Conservation (phyloP, 805 yeast genomes). For the Teunomyces gatunensis region DNA sequence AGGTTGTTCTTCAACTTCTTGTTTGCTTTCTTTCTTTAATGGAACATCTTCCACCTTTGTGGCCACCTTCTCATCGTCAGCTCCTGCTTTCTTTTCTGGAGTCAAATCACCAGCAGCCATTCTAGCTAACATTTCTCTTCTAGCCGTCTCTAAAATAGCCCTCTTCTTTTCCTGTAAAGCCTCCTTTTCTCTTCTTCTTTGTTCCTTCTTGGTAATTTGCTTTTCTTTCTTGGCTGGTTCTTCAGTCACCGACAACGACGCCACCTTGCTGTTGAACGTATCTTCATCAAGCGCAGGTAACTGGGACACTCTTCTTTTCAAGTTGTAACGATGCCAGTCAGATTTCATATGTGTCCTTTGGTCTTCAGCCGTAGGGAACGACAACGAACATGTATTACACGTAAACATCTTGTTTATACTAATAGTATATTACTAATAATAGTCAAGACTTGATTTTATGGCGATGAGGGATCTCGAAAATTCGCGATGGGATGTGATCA, state of each 20-base stretch:
- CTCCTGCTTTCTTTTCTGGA: constrained; percentile 11
- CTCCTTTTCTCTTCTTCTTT: constrained; percentile 49
- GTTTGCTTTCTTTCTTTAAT: background rate
- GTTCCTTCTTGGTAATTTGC: constrained; percentile 48
- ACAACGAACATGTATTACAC: constrained; percentile 41
- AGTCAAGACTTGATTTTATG: background rate
- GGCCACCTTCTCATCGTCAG: constrained; percentile 13
- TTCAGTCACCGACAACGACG: constrained; percentile 14
- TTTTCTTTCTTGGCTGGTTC: constrained; percentile 22
- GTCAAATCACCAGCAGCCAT: constrained; percentile 22
- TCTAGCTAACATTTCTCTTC: constrained; percentile 35
- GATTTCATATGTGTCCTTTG: constrained; percentile 45
- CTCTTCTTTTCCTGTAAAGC: constrained; percentile 48
- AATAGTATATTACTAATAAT: background rate
- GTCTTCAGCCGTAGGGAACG: constrained; percentile 35
- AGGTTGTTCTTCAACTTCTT: background rate
- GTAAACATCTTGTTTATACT: constrained; percentile 19
- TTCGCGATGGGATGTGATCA: constrained; percentile 1
- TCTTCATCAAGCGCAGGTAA: constrained; percentile 25
- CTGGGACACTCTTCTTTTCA: constrained; percentile 42
- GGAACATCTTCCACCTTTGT: constrained; percentile 5
- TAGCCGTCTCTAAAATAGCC: constrained; percentile 47
- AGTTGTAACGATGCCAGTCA: constrained; percentile 46
- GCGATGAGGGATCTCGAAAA: constrained; percentile 1
- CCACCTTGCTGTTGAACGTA: constrained; percentile 20